A percentile compares a stretch with the other conserved stretches of the same genome.
These are phyloP conservation scores for Loxodes magnus DNA, from an alignment of 73 alveolate species.

Conservation along the genomic window DNA sequence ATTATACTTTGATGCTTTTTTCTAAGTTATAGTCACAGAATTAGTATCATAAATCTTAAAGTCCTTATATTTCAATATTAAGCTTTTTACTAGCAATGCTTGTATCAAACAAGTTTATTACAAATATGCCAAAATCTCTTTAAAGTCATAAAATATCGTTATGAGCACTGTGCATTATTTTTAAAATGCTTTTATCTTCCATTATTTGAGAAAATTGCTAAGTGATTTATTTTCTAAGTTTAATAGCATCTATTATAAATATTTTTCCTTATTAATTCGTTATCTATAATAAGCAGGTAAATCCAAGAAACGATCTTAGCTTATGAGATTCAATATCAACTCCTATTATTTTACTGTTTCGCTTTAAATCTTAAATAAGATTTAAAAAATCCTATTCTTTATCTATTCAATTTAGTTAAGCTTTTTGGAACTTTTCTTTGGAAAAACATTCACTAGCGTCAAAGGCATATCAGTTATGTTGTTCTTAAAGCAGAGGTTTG, in stretches of 20 bases:
- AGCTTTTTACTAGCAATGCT: background rate
- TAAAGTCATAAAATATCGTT: conserved; percentile 50
- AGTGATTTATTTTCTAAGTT: conserved; percentile 19
- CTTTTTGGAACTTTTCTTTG: too few species aligned
- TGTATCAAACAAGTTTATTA: conserved; percentile 43
- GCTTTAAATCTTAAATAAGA: too few species aligned
- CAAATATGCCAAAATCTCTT: conserved; percentile 31
- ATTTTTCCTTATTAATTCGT: conserved; percentile 18
- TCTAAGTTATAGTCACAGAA: conserved; percentile 33
- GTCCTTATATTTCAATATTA: conserved; percentile 8
- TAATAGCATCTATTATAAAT: conserved; percentile 31
- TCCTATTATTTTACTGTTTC: conserved; percentile 48
- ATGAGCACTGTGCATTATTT: conserved; percentile 46
- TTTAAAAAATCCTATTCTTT: too few species aligned
- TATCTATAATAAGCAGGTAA: conserved; percentile 38
- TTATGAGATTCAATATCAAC: conserved; percentile 38
- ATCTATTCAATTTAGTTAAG: too few species aligned
- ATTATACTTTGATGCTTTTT: conserved; percentile 25
- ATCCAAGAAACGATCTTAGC: conserved; percentile 33
- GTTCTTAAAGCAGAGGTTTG: too few species aligned
- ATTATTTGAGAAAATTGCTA: conserved; percentile 18
- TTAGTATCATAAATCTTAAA: conserved; percentile 32
- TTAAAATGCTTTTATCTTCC: conserved; percentile 35
- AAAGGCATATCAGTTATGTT: too few species aligned
- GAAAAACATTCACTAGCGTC: too few species aligned